These are phyloP conservation scores for Solanum piurae DNA, from an alignment of 257 asterid genomes.

Conservation along the genomic window DNA sequence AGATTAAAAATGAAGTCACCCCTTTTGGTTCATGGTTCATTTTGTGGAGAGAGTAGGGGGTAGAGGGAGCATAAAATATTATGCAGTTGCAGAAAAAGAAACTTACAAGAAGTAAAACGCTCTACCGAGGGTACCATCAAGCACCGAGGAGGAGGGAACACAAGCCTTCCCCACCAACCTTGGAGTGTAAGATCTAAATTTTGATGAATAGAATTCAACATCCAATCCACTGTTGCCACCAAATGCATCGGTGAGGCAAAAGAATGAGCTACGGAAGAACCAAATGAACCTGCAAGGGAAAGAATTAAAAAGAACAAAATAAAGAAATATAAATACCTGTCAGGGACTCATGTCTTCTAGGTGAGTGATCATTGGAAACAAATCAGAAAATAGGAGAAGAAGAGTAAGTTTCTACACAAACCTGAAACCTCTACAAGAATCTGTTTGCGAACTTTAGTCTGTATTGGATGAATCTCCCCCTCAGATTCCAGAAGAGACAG, in stretches of 20 bases:
- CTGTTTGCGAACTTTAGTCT: not conserved
- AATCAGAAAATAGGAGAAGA: not conserved
- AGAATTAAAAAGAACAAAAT: not conserved
- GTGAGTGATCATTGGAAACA: not conserved
- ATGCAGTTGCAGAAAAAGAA: not conserved
- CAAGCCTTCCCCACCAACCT: conserved; percentile 54
- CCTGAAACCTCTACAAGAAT: not conserved
- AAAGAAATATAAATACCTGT: not conserved
- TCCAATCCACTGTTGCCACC: conserved; percentile 8
- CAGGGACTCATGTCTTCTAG: not conserved
- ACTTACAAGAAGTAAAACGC: conserved; percentile 27
- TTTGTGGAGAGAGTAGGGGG: not conserved
- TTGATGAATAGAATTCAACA: conserved; percentile 6
- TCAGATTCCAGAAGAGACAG: not conserved
- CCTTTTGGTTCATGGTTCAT: not conserved
- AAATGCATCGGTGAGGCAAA: not conserved
- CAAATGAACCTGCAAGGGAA: conserved; percentile 8
- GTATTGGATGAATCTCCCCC: not conserved
- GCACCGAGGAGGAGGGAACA: conserved; percentile 22
- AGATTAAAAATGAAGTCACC: not conserved
- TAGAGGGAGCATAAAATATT: not conserved
- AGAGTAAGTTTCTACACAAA: not conserved
- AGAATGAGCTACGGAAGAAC: not conserved
- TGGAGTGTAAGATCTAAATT: conserved; percentile 15
- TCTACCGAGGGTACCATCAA: conserved; percentile 12